phyloP scores from a whole-genome alignment of 768 basidiomycete species.

The Steccherinum ochraceum region DNA sequence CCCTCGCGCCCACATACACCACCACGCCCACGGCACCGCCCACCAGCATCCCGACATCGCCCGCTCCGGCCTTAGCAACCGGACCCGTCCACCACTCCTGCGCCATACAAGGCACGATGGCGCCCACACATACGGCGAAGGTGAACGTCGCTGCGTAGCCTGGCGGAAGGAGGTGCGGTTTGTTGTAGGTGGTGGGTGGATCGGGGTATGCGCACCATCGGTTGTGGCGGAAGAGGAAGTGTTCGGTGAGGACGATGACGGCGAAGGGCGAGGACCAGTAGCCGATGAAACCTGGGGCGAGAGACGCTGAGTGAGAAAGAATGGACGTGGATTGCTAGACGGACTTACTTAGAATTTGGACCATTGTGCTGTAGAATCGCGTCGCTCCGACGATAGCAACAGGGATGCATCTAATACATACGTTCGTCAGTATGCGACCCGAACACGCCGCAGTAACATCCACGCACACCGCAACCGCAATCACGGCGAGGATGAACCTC shows the following conservation, averaged over 20 bases:
- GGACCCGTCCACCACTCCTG: slow-evolving; percentile 47
- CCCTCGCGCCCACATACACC: slow-evolving; percentile 14
- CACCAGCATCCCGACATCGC: slow-evolving; percentile 39
- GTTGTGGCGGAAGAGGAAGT: slow-evolving; percentile 35
- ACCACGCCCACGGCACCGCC: slow-evolving; percentile 15
- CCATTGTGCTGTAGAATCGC: slow-evolving; percentile 38
- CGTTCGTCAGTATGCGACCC: neutral
- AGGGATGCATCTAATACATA: slow-evolving; percentile 33
- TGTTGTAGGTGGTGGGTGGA: slow-evolving; percentile 30
- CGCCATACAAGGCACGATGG: slow-evolving; percentile 41
- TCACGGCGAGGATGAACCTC: slow-evolving; percentile 38
- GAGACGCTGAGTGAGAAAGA: neutral
- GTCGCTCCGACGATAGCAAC: slow-evolving; percentile 39
- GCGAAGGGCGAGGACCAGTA: slow-evolving; percentile 36
- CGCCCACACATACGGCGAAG: slow-evolving; percentile 28
- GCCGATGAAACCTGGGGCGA: slow-evolving; percentile 34
- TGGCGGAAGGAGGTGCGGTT: slow-evolving; percentile 30
- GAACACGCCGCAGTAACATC: slow-evolving; percentile 1
- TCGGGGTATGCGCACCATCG: slow-evolving; percentile 30
- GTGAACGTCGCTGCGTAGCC: slow-evolving; percentile 35
- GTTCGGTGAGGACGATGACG: slow-evolving; percentile 36
- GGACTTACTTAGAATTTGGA: slow-evolving; percentile 34
- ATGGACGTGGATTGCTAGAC: neutral
- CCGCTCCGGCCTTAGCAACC: slow-evolving; percentile 37
- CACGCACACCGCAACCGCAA: slow-evolving; percentile 39